phyloP scores from a whole-genome alignment of 352 stramenopile genomes.

The Pythium folliculosum region DNA sequence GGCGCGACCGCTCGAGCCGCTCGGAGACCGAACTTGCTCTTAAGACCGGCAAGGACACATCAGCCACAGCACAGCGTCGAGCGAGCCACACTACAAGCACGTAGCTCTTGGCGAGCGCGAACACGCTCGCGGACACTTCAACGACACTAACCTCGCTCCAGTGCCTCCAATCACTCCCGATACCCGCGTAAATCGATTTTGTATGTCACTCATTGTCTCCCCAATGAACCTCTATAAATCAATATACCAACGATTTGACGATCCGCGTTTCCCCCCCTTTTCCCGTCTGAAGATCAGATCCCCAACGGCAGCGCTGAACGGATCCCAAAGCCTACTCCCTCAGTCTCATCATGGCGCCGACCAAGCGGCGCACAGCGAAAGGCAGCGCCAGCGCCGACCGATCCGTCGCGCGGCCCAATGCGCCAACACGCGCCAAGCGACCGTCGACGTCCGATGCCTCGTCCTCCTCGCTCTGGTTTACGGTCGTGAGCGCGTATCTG shows the following conservation, averaged over 20 bases:
- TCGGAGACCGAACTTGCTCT: no score
- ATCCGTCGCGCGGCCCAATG: constrained; percentile 19
- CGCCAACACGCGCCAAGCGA: not conserved
- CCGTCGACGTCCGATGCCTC: not conserved
- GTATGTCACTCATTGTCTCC: not conserved
- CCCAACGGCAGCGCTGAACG: not conserved
- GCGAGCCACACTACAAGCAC: no score
- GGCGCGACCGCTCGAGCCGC: no score
- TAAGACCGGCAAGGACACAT: no score
- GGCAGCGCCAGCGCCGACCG: not conserved
- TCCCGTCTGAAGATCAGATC: not conserved
- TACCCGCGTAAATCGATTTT: no score
- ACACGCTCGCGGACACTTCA: no score
- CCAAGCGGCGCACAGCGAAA: no score
- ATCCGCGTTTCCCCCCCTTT: not conserved
- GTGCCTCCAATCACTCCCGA: no score
- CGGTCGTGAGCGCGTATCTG: constrained; percentile 27
- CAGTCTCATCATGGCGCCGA: not conserved
- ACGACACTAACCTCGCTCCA: no score
- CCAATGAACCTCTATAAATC: not conserved
- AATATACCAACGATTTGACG: not conserved
- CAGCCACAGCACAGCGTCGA: no score
- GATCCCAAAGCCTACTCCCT: no score
- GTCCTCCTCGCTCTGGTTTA: constrained; percentile 8
- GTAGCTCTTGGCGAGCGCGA: no score